Evolutionary conservation across 345 rosid genomes (phyloP).

Genomic region (Kernera saxatilis): DNA sequence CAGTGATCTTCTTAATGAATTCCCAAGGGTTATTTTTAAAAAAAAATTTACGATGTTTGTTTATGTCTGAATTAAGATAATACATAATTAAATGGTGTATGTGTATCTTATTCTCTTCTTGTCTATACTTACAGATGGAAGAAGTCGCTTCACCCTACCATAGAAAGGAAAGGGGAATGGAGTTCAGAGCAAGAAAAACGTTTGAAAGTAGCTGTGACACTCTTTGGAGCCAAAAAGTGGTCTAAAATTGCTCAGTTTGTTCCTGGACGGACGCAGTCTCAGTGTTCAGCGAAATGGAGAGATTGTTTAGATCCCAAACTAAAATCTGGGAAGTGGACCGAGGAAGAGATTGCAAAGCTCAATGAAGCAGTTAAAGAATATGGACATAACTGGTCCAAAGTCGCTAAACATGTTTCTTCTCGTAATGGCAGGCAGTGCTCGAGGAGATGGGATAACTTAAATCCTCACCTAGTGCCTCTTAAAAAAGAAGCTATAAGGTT

Average conservation of each 20-base stretch:
- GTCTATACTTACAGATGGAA: constrained; percentile 47
- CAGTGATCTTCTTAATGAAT: constrained; percentile 21
- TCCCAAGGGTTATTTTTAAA: too few species aligned
- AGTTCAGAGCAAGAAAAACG: constrained; percentile 51
- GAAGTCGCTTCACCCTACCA: constrained; percentile 53
- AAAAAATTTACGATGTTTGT: too few species aligned
- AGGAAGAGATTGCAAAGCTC: constrained; percentile 59
- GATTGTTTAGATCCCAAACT: constrained; percentile 61
- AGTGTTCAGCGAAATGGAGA: constrained; percentile 79
- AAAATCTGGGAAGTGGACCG: constrained; percentile 49
- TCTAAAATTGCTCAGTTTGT: constrained; percentile 61
- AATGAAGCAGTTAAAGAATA: constrained; percentile 48
- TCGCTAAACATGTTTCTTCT: constrained; percentile 47
- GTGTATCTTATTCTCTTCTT: neutral
- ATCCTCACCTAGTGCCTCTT: constrained; percentile 52
- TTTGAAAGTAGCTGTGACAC: constrained; percentile 57
- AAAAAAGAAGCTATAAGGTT: constrained; percentile 44
- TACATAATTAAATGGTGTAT: neutral
- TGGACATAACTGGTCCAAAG: constrained; percentile 59
- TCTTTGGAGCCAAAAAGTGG: constrained; percentile 73
- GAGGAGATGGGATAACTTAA: constrained; percentile 68
- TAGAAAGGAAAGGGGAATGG: constrained; percentile 54
- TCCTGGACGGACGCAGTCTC: constrained; percentile 62
- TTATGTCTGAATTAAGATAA: too few species aligned
- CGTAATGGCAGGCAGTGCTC: constrained; percentile 68